Percentiles rank a stretch among this genome's conserved stretches.
Conservation (phyloP, 2,329 filamentous ascomycete genomes). For the Colletotrichum agaves region DNA sequence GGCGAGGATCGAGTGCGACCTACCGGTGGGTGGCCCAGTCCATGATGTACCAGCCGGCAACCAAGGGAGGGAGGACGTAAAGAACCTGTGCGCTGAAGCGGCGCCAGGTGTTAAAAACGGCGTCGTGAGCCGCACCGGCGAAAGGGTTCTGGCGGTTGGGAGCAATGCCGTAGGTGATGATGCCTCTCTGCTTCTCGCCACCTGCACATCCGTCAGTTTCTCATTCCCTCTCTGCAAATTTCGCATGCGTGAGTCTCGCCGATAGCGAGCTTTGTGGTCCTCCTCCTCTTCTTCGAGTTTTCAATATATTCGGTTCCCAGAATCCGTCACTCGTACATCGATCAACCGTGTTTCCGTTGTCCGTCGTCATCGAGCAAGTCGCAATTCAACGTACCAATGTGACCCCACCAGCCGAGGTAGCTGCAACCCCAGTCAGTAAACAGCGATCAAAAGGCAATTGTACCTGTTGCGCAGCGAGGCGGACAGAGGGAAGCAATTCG, state of each 20-base stretch:
- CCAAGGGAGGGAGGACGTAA: conserved; percentile 84
- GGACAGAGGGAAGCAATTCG: not conserved
- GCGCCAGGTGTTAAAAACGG: conserved; percentile 96
- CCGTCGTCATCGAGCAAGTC: not conserved
- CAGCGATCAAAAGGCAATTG: conserved; percentile 1
- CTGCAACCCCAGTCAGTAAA: conserved; percentile 55
- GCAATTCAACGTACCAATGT: conserved; percentile 66
- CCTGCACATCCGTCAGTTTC: conserved; percentile 50
- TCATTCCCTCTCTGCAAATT: not conserved
- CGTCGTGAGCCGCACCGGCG: conserved; percentile 80
- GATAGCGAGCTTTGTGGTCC: not conserved
- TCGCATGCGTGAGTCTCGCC: not conserved
- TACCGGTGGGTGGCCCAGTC: conserved; percentile 93
- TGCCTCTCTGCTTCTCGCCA: conserved; percentile 70
- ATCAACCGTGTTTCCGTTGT: conserved; percentile 9
- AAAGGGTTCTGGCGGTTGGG: conserved; percentile 91
- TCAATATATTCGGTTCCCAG: not conserved
- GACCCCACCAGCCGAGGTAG: conserved; percentile 80
- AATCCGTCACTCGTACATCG: not conserved
- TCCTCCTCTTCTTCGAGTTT: not conserved
- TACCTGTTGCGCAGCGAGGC: not conserved
- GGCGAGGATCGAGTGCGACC: conserved; percentile 45
- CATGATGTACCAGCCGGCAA: conserved; percentile 84
- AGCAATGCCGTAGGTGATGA: conserved; percentile 79
- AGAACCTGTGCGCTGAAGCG: conserved; percentile 87